These are phyloP conservation scores for Recurvomyces mirabilis DNA, from an alignment of 495 filamentous ascomycete genomes.

Conservation along the genomic window DNA sequence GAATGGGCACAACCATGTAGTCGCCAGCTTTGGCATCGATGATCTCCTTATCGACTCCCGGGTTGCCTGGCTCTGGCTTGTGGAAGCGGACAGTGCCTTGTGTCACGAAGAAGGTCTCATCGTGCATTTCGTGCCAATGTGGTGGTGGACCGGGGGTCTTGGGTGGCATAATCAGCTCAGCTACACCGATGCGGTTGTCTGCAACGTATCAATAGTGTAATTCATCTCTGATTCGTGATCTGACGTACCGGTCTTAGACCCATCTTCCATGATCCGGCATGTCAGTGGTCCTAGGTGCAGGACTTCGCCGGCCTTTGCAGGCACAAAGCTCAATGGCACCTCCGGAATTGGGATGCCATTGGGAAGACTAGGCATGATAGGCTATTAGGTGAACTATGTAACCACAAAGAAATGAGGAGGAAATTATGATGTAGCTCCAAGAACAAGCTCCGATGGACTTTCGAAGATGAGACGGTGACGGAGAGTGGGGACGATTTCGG, in stretches of 20 bases:
- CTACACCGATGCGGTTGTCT: conserved; percentile 40
- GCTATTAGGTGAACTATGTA: too few species aligned
- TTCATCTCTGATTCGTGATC: neutral
- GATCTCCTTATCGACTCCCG: conserved; percentile 21
- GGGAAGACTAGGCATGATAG: conserved; percentile 7
- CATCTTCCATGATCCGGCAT: conserved; percentile 39
- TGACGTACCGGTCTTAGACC: conserved; percentile 29
- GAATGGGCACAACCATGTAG: conserved; percentile 40
- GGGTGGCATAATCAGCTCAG: conserved; percentile 38
- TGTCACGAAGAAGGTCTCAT: conserved; percentile 45
- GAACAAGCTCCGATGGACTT: too few species aligned
- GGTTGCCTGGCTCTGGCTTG: conserved; percentile 28
- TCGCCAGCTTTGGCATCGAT: conserved; percentile 40
- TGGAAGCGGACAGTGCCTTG: conserved; percentile 37
- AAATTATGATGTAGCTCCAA: too few species aligned
- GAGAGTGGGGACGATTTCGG: too few species aligned
- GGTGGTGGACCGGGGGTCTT: conserved; percentile 36
- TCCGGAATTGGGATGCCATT: conserved; percentile 26
- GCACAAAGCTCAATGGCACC: conserved; percentile 32
- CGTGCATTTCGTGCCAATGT: conserved; percentile 43
- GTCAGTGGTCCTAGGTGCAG: conserved; percentile 31
- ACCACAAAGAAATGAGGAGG: too few species aligned
- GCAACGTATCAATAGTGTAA: neutral
- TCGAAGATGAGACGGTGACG: too few species aligned
- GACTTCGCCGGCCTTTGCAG: conserved; percentile 30